Percentiles rank a stretch among this genome's conserved stretches.
Conservation (phyloP, 2,329 filamentous ascomycete genomes). For the Fusarium sp. region DNA sequence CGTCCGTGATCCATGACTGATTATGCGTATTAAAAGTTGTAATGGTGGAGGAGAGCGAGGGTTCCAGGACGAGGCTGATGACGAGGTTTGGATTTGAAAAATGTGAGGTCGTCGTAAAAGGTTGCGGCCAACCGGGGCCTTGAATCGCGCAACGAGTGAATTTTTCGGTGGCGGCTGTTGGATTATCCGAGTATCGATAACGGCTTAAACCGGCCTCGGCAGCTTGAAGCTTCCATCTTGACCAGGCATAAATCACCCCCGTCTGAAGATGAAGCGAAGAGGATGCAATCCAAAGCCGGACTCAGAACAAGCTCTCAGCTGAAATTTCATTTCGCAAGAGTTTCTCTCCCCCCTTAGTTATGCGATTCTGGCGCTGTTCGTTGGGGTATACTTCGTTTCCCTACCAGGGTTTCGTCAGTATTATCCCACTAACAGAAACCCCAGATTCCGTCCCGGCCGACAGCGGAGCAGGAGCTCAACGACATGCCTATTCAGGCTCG, state of each 20-base stretch:
- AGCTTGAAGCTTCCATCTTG: slow-evolving; percentile 23
- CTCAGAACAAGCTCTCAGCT: background rate
- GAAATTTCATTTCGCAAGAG: background rate
- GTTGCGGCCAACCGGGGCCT: slow-evolving; percentile 22
- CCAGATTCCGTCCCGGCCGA: slow-evolving; percentile 20
- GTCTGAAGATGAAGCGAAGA: background rate
- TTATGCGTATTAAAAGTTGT: slow-evolving; percentile 13
- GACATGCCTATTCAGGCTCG: slow-evolving; percentile 37
- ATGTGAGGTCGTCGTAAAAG: slow-evolving; percentile 33
- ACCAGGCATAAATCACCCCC: background rate
- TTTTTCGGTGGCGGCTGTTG: slow-evolving; percentile 21
- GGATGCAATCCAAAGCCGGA: background rate
- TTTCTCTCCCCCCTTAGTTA: too few species aligned
- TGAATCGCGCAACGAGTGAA: slow-evolving; percentile 25
- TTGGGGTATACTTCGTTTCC: background rate
- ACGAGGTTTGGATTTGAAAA: slow-evolving; percentile 31
- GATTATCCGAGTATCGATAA: slow-evolving; percentile 20
- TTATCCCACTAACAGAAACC: slow-evolving; percentile 15
- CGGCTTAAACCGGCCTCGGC: slow-evolving; percentile 14
- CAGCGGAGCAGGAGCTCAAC: slow-evolving; percentile 6
- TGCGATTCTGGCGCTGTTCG: background rate
- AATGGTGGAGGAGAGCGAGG: background rate
- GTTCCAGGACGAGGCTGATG: slow-evolving; percentile 20
- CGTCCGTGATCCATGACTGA: slow-evolving; percentile 87
- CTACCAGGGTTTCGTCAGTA: background rate